Conservation (phyloP, 352 stramenopile genomes). For the Phytophthora hibernalis region DNA sequence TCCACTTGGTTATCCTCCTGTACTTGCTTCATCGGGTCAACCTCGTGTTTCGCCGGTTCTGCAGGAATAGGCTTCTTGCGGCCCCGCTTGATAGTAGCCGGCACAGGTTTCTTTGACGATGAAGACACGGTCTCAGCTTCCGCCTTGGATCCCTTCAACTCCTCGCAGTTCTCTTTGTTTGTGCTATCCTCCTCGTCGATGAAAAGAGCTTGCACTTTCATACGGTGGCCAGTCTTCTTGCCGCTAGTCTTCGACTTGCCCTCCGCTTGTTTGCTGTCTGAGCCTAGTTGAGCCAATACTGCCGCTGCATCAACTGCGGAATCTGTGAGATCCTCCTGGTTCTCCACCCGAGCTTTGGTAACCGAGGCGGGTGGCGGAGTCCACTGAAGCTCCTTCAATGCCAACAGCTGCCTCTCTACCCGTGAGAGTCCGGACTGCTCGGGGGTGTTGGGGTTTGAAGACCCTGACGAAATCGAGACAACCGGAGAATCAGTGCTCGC, state of each 20-base stretch:
- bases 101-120: conserved; percentile 12
- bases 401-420: conserved; percentile 47
- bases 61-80: conserved; percentile 20
- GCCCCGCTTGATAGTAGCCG: conserved; percentile 23
- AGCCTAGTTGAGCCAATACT: conserved; percentile 31
- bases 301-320: conserved; percentile 30
- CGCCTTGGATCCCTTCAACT: conserved; percentile 7
- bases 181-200: conserved; percentile 22
- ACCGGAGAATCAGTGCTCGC: conserved; percentile 61
- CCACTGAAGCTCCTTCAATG: conserved; percentile 66
- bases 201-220: conserved; percentile 50
- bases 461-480: conserved; percentile 73
- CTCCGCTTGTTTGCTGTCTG: conserved; percentile 21
- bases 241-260: conserved; percentile 9
- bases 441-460: conserved; percentile 72
- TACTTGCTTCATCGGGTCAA: conserved; percentile 2
- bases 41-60: conserved; percentile 12
- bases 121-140: background rate
- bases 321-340: conserved; percentile 21
- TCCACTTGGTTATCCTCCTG: conserved; percentile 19
- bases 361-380: conserved; percentile 36
- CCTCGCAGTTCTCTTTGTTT: conserved; percentile 15
- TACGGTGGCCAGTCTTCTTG: conserved; percentile 34
- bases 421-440: conserved; percentile 47
- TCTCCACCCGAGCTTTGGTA: conserved; percentile 16